Conservation (phyloP, 2,329 filamentous ascomycete species). For the Monilinia vaccinii-corymbosi region DNA sequence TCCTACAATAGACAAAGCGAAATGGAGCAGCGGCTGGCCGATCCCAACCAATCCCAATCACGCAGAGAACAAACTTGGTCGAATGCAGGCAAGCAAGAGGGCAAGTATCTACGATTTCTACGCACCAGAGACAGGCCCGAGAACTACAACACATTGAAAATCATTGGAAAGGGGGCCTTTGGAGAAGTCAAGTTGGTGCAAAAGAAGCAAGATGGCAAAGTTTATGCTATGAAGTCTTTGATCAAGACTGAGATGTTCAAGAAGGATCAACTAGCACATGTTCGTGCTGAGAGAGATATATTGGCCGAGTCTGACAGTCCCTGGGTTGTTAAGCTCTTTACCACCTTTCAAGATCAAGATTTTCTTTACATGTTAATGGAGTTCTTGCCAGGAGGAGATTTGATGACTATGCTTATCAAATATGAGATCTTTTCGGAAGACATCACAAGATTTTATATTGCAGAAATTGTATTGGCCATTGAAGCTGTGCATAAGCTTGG, state of each 20-base stretch:
- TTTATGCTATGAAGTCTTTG: constrained; percentile 96
- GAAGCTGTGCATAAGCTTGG: constrained; percentile 96
- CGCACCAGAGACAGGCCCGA: constrained; percentile 87
- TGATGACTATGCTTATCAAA: constrained; percentile 99
- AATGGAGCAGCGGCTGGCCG: constrained; percentile 75
- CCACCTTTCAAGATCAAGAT: constrained; percentile 92
- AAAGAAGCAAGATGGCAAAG: constrained; percentile 91
- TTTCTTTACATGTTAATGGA: constrained; percentile 99
- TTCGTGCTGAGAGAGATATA: constrained; percentile 95
- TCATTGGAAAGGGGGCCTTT: constrained; percentile 98
- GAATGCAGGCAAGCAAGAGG: constrained; percentile 78
- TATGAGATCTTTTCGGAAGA: constrained; percentile 99
- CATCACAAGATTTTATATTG: constrained; percentile 98
- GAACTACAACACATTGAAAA: constrained; percentile 94
- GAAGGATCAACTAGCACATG: constrained; percentile 95
- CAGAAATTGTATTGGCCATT: constrained; percentile 95
- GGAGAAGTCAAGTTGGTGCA: constrained; percentile 97
- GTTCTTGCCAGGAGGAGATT: constrained; percentile 91
- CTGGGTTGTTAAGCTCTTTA: constrained; percentile 97
- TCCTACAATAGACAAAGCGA: constrained; percentile 64
- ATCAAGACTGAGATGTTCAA: constrained; percentile 99
- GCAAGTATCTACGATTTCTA: constrained; percentile 86
- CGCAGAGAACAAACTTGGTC: constrained; percentile 80
- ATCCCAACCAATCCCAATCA: constrained; percentile 63
- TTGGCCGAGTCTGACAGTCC: constrained; percentile 98